phyloP scores from a whole-genome alignment of 306 rosid species.

The Malus domestica region DNA sequence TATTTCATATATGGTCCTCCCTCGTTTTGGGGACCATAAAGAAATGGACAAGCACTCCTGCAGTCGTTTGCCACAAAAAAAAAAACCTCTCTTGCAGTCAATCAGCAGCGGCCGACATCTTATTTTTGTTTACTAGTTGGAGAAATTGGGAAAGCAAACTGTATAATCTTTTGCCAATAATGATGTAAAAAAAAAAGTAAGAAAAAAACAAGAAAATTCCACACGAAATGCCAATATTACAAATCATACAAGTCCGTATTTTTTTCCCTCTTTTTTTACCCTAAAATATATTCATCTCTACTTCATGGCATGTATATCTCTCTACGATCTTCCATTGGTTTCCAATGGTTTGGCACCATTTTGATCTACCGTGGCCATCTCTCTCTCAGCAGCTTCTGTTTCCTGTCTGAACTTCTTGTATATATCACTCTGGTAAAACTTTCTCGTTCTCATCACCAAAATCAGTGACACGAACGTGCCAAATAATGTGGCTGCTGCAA shows the following conservation, averaged over 20 bases:
- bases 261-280: neutral
- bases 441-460: slow-evolving; percentile 42
- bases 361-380: slow-evolving; percentile 2
- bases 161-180: neutral
- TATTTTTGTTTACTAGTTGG: neutral
- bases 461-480: slow-evolving; percentile 28
- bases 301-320: neutral
- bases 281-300: neutral
- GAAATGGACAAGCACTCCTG: too few species aligned
- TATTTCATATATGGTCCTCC: neutral
- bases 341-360: slow-evolving; percentile 7
- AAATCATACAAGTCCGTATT: neutral
- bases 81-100: too few species aligned
- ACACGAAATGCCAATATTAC: neutral
- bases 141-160: neutral
- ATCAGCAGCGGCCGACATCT: too few species aligned
- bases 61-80: too few species aligned
- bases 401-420: slow-evolving; percentile 34
- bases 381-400: neutral
- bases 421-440: slow-evolving; percentile 44
- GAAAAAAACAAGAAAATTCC: neutral
- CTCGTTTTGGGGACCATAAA: too few species aligned
- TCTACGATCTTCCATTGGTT: slow-evolving; percentile 5
- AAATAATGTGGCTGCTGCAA: slow-evolving; percentile 27
- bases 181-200: neutral